Evolutionary conservation across 1,284 basidiomycete genomes (phyloP).

Genomic region (Apiotrichum veenhuisii): DNA sequence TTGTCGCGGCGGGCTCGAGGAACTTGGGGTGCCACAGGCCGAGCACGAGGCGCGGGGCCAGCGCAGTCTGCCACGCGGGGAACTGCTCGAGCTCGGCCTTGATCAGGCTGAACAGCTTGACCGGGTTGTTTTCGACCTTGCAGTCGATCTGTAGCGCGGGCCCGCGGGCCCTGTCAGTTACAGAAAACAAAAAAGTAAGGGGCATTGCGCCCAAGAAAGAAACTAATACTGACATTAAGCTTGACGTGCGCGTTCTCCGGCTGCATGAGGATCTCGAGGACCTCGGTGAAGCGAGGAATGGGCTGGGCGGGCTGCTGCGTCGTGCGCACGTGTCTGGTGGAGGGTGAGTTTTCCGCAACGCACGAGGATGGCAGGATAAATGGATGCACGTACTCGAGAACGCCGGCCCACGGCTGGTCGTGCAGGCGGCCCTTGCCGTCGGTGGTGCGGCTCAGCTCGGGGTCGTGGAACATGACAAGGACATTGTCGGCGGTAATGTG

Average conservation of each 20-base stretch:
- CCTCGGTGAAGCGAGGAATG: constrained; percentile 83
- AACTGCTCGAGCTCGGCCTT: constrained; percentile 67
- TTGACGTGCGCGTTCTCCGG: constrained; percentile 61
- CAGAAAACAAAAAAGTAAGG: constrained; percentile 67
- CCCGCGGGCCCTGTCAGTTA: constrained; percentile 67
- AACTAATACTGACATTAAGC: constrained; percentile 71
- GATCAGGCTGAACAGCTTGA: constrained; percentile 81
- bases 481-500: constrained; percentile 87
- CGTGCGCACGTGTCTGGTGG: constrained; percentile 64
- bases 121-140: constrained; percentile 89
- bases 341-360: no score
- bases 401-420: constrained; percentile 51
- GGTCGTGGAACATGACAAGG: constrained; percentile 95
- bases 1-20: constrained; percentile 66
- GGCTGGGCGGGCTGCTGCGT: constrained; percentile 73
- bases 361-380: background rate
- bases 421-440: constrained; percentile 55
- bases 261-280: constrained; percentile 73
- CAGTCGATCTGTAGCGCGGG: constrained; percentile 44
- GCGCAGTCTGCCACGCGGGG: constrained; percentile 68
- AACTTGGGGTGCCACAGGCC: constrained; percentile 72
- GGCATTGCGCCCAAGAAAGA: no score
- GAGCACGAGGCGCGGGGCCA: constrained; percentile 86
- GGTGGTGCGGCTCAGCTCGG: constrained; percentile 58
- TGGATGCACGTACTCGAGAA: constrained; percentile 40